phyloP scores from a whole-genome alignment of 768 basidiomycete species.

The Mycena rebaudengoi region DNA sequence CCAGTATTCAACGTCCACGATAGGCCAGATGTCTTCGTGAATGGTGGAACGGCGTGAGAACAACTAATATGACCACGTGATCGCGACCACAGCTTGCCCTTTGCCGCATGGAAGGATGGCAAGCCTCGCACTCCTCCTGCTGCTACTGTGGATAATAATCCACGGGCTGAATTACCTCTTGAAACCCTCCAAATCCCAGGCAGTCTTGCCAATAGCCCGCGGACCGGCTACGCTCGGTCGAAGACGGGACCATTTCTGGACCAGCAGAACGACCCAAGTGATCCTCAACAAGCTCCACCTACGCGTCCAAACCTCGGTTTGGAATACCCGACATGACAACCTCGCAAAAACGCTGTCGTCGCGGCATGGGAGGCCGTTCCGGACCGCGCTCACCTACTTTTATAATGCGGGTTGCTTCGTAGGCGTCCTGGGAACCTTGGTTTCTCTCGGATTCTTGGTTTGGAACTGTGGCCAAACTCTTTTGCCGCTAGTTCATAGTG shows the following conservation, averaged over 20 bases:
- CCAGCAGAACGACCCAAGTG: constrained; percentile 30
- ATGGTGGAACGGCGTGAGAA: no score
- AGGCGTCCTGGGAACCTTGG: constrained; percentile 57
- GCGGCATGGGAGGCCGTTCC: constrained; percentile 34
- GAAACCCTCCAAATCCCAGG: not conserved
- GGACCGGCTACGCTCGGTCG: not conserved
- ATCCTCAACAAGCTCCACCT: constrained; percentile 43
- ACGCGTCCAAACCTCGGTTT: constrained; percentile 56
- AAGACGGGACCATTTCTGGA: constrained; percentile 21
- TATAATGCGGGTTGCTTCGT: constrained; percentile 62
- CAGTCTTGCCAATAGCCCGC: constrained; percentile 1
- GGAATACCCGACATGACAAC: constrained; percentile 59
- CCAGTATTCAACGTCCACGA: no score
- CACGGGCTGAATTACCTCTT: constrained; percentile 16
- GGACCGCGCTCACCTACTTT: constrained; percentile 38
- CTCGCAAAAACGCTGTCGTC: constrained; percentile 46
- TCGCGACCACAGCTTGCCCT: not conserved
- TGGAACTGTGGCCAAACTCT: constrained; percentile 40
- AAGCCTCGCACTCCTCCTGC: constrained; percentile 3
- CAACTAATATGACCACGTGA: no score
- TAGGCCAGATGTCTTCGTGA: no score
- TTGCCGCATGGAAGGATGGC: not conserved
- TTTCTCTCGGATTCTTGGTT: constrained; percentile 48
- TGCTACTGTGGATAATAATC: constrained; percentile 20
- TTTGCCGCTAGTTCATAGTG: constrained; percentile 2